Percentiles rank a stretch among this genome's conserved stretches.
Evolutionary conservation across 345 rosid genomes (phyloP).

Genomic region (Brassica juncea): DNA sequence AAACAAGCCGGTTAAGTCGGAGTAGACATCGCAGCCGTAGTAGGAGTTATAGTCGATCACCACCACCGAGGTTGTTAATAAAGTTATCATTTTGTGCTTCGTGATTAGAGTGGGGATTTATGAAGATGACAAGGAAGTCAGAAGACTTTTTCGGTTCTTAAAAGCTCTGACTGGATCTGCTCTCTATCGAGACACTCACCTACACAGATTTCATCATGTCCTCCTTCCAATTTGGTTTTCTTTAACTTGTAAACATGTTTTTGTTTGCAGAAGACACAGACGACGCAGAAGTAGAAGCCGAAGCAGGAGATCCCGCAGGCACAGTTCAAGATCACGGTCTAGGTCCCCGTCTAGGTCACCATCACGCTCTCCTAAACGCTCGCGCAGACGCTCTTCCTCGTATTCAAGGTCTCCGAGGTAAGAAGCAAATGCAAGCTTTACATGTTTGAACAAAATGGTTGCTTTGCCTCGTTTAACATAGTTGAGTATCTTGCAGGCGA

Average conservation of each 20-base stretch:
- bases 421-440: conserved; percentile 7
- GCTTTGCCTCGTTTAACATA: not conserved
- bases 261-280: conserved; percentile 49
- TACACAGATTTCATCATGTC: conserved; percentile 4
- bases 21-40: conserved; percentile 75
- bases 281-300: conserved; percentile 60
- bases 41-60: conserved; percentile 84
- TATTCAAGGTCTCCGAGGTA: conserved; percentile 79
- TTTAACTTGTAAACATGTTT: not conserved
- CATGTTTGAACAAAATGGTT: not conserved
- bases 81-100: conserved; percentile 32
- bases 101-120: conserved; percentile 25
- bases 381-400: conserved; percentile 46
- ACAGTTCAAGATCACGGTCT: conserved; percentile 46
- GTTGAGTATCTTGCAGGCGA: conserved; percentile 49
- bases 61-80: conserved; percentile 77
- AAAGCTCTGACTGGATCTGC: conserved; percentile 15
- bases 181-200: not conserved
- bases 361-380: conserved; percentile 45
- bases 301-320: conserved; percentile 62
- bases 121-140: conserved; percentile 33
- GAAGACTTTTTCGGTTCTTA: conserved; percentile 5
- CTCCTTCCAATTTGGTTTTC: conserved; percentile 9
- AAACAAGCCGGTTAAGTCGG: conserved; percentile 76
- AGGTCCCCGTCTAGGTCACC: conserved; percentile 47